Conservation (phyloP, 83 land plant genomes). For the Thuja plicata region DNA sequence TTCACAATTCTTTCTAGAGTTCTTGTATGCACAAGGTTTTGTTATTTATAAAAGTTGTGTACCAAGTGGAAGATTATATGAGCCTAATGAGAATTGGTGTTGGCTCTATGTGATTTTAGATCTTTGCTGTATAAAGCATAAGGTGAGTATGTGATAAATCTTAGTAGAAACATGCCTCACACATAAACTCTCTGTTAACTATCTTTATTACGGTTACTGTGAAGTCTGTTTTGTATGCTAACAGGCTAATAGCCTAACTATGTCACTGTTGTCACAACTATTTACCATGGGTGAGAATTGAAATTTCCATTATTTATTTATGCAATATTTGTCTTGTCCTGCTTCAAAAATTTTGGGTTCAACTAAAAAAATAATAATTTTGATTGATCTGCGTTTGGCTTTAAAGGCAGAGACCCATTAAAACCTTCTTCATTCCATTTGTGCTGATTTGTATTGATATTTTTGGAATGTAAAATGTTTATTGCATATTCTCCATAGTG, state of each 20-base stretch:
- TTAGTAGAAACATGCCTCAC: not conserved
- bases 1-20: not conserved
- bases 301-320: not conserved
- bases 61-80: slow-evolving; percentile 8
- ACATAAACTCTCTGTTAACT: not conserved
- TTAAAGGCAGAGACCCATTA: too few species aligned
- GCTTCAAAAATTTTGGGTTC: too few species aligned
- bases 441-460: too few species aligned
- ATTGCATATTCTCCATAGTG: too few species aligned
- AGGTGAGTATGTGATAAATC: not conserved
- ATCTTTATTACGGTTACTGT: not conserved
- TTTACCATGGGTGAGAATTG: slow-evolving; percentile 3
- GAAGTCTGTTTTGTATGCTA: slow-evolving; percentile 12
- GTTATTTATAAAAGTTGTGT: slow-evolving; percentile 4
- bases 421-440: too few species aligned
- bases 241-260: slow-evolving; percentile 7
- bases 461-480: too few species aligned
- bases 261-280: slow-evolving; percentile 6
- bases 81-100: not conserved
- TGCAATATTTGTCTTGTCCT: too few species aligned
- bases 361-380: not conserved
- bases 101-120: not conserved
- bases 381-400: too few species aligned
- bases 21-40: slow-evolving; percentile 13
- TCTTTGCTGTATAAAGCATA: not conserved